Conservation (phyloP, 1,284 basidiomycete genomes). For the Puccinia brachypodii region DNA sequence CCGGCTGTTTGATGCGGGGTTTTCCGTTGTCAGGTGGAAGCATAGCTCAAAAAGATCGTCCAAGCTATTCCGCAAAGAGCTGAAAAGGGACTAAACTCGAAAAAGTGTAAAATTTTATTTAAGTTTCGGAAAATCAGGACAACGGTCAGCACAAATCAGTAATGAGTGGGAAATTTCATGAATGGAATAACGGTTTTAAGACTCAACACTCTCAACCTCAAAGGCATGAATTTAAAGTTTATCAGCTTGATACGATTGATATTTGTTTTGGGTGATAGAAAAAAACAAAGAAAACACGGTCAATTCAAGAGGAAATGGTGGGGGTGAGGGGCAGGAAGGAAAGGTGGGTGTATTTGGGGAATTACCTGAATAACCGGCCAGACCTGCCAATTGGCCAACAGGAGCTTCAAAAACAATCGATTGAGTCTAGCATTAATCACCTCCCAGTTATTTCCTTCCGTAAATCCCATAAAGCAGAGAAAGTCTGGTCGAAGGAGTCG, state of each 20-base stretch:
- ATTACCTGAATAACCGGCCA: slow-evolving; percentile 45
- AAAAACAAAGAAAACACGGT: background rate
- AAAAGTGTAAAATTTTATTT: background rate
- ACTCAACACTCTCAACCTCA: slow-evolving; percentile 46
- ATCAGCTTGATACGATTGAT: slow-evolving; percentile 21
- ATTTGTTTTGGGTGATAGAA: background rate
- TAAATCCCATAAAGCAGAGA: slow-evolving; percentile 33
- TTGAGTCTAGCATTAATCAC: slow-evolving; percentile 15
- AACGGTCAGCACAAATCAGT: background rate
- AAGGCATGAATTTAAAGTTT: slow-evolving; percentile 35
- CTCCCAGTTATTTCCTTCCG: slow-evolving; percentile 24
- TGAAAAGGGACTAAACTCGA: slow-evolving; percentile 29
- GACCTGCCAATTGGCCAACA: slow-evolving; percentile 37
- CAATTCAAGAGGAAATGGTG: too few relatives aligned
- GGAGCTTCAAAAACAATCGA: slow-evolving; percentile 32
- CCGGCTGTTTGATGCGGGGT: background rate
- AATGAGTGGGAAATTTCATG: background rate
- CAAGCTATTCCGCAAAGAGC: slow-evolving; percentile 39
- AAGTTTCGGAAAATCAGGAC: background rate
- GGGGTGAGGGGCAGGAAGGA: background rate
- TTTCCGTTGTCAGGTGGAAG: slow-evolving; percentile 18
- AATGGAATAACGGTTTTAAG: background rate
- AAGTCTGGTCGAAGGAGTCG: slow-evolving; percentile 2
- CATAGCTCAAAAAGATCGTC: slow-evolving; percentile 41
- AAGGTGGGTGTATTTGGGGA: too few relatives aligned